Percentiles rank a stretch among this genome's conserved stretches.
phyloP scores from a whole-genome alignment of 2,329 filamentous ascomycete species.

The Polytolypa hystricis region DNA sequence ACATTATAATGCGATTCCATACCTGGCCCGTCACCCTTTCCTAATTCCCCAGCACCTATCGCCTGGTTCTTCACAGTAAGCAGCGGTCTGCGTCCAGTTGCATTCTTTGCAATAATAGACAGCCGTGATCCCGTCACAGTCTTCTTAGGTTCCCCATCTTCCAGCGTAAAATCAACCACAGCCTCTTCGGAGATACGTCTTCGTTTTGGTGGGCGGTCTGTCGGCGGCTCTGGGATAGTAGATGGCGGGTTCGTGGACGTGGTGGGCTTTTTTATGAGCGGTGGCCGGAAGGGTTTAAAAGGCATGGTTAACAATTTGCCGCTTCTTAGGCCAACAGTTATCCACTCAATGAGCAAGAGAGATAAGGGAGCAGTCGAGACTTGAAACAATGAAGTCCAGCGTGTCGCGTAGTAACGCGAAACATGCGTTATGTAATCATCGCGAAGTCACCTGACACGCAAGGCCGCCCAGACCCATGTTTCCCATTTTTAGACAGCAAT shows the following conservation, averaged over 20 bases:
- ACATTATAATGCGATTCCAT: slow-evolving; percentile 36
- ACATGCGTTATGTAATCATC: neutral
- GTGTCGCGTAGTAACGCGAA: too few species aligned
- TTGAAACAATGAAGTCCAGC: too few species aligned
- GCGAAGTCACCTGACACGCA: neutral
- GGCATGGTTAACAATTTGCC: slow-evolving; percentile 21
- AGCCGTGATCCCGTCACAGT: slow-evolving; percentile 3
- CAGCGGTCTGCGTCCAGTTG: slow-evolving; percentile 21
- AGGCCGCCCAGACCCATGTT: too few species aligned
- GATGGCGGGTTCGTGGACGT: slow-evolving; percentile 1
- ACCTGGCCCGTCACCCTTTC: slow-evolving; percentile 4
- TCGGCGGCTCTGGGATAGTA: slow-evolving; percentile 8
- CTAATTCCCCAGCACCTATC: slow-evolving; percentile 5
- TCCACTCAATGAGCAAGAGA: too few species aligned
- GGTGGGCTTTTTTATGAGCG: slow-evolving; percentile 28
- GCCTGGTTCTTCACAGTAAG: slow-evolving; percentile 20
- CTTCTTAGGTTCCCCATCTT: slow-evolving; percentile 2
- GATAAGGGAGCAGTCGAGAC: too few species aligned
- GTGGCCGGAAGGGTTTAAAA: slow-evolving; percentile 37
- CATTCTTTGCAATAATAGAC: too few species aligned
- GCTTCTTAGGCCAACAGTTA: too few species aligned
- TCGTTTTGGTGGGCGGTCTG: slow-evolving; percentile 24
- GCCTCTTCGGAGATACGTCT: slow-evolving; percentile 22
- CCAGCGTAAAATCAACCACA: slow-evolving; percentile 8
- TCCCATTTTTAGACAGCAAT: too few species aligned